Evolutionary conservation across 805 yeast genomes (phyloP).

Genomic region (Tetrapisispora iriomotensis): DNA sequence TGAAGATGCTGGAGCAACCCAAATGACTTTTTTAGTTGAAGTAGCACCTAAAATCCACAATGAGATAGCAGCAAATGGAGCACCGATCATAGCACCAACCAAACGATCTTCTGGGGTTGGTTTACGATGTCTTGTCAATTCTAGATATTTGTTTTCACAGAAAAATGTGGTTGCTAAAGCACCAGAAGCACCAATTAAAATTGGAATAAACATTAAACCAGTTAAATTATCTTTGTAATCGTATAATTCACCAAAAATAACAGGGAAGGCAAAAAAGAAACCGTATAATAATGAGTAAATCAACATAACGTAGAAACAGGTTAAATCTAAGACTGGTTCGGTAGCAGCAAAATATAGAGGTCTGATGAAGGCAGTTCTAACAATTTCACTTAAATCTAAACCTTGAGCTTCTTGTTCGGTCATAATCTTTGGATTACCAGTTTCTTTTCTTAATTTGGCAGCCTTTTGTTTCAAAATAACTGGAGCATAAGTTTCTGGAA

Average conservation of each 20-base stretch:
- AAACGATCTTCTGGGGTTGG: slow-evolving; percentile 76
- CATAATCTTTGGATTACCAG: slow-evolving; percentile 77
- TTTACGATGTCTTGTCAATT: slow-evolving; percentile 40
- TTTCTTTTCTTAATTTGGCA: slow-evolving; percentile 54
- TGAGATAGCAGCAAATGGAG: slow-evolving; percentile 75
- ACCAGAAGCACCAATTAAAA: slow-evolving; percentile 71
- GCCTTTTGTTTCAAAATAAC: slow-evolving; percentile 65
- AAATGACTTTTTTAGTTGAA: slow-evolving; percentile 54
- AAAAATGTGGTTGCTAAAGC: slow-evolving; percentile 70
- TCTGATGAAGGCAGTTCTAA: slow-evolving; percentile 63
- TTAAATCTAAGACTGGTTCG: slow-evolving; percentile 77
- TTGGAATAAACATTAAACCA: slow-evolving; percentile 86
- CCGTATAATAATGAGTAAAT: slow-evolving; percentile 87
- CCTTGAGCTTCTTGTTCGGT: slow-evolving; percentile 88
- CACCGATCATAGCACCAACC: slow-evolving; percentile 72
- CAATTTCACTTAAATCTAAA: slow-evolving; percentile 54
- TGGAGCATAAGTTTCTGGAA: slow-evolving; percentile 92
- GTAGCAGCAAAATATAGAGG: slow-evolving; percentile 70
- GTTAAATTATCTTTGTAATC: slow-evolving; percentile 67
- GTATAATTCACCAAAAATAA: slow-evolving; percentile 67
- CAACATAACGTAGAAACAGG: slow-evolving; percentile 79
- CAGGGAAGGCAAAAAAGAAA: slow-evolving; percentile 92
- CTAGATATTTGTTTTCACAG: slow-evolving; percentile 53
- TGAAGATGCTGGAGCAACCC: slow-evolving; percentile 73
- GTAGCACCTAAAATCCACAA: slow-evolving; percentile 77